Percentiles rank a stretch among this genome's conserved stretches.
phyloP scores from a whole-genome alignment of 805 yeast genomes.

The Pichia rugopelliculosa region DNA sequence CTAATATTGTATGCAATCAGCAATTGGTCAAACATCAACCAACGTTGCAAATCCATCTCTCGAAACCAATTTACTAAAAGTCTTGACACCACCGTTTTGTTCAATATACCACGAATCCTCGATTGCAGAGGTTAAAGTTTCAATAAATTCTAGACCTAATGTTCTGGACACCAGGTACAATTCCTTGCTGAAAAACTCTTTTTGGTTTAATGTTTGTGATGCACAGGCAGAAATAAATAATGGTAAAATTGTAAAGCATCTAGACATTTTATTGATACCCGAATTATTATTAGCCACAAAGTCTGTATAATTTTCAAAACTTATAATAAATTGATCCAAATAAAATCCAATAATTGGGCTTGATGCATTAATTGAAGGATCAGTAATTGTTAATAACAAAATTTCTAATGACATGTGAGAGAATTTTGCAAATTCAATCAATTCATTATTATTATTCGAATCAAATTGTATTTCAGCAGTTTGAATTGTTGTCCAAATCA shows the following conservation, averaged over 20 bases:
- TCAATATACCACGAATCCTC: constrained; percentile 27
- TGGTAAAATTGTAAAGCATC: constrained; percentile 15
- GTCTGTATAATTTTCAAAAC: constrained; percentile 7
- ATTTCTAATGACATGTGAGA: constrained; percentile 24
- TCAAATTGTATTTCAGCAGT: constrained; percentile 25
- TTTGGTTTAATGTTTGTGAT: constrained; percentile 17
- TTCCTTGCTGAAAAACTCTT: constrained; percentile 24
- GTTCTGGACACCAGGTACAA: constrained; percentile 14
- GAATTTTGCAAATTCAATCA: constrained; percentile 17
- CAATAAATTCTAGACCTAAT: constrained; percentile 12
- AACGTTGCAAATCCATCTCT: constrained; percentile 13
- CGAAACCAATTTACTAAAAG: constrained; percentile 16
- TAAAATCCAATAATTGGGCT: constrained; percentile 23
- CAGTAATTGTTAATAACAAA: constrained; percentile 19
- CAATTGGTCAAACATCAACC: background rate
- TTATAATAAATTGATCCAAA: constrained; percentile 19
- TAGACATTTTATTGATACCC: constrained; percentile 1
- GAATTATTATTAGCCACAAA: background rate
- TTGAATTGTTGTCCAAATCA: constrained; percentile 26
- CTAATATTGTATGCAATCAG: no score
- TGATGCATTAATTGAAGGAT: constrained; percentile 12
- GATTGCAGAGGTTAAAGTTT: constrained; percentile 15
- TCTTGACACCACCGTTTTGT: constrained; percentile 12
- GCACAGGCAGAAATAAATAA: constrained; percentile 26
- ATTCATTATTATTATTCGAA: constrained; percentile 1